Evolutionary conservation across 306 rosid species (phyloP).

Genomic region (Cicer judaicum): DNA sequence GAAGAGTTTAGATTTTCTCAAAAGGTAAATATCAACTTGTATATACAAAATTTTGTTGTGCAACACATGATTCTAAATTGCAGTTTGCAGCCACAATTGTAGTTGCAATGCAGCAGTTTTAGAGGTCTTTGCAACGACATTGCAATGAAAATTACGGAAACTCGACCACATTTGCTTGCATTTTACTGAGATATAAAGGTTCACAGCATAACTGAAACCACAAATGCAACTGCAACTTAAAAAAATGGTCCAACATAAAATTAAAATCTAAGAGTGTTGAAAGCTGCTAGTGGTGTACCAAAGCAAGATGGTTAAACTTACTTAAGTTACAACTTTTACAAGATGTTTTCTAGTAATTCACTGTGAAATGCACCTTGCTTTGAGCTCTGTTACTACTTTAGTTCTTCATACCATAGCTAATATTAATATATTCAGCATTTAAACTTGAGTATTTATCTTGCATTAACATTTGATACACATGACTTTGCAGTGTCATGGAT

Average conservation of each 20-base stretch:
- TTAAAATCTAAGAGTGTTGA: constrained; percentile 3
- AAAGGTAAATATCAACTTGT: constrained; percentile 57
- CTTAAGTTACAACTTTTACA: not conserved
- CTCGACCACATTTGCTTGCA: no score
- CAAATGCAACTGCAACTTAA: no score
- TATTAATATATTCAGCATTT: constrained; percentile 4
- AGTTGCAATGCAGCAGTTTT: no score
- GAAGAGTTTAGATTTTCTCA: constrained; percentile 96
- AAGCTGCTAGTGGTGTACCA: not conserved
- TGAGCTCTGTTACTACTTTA: not conserved
- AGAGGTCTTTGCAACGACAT: no score
- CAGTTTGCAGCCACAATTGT: no score
- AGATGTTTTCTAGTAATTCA: constrained; percentile 5
- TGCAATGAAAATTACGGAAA: no score
- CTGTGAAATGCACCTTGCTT: not conserved
- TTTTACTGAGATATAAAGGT: no score
- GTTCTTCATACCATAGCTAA: constrained; percentile 1
- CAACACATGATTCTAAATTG: not conserved
- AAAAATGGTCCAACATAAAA: not conserved
- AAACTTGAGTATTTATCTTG: constrained; percentile 10
- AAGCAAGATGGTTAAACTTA: constrained; percentile 14
- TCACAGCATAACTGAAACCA: no score
- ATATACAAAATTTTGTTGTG: not conserved
- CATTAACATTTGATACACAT: constrained; percentile 47
- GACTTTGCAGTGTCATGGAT: constrained; percentile 80